These are phyloP conservation scores for Dissoconium aciculare DNA, from an alignment of 2,329 filamentous ascomycete genomes.

Conservation along the genomic window DNA sequence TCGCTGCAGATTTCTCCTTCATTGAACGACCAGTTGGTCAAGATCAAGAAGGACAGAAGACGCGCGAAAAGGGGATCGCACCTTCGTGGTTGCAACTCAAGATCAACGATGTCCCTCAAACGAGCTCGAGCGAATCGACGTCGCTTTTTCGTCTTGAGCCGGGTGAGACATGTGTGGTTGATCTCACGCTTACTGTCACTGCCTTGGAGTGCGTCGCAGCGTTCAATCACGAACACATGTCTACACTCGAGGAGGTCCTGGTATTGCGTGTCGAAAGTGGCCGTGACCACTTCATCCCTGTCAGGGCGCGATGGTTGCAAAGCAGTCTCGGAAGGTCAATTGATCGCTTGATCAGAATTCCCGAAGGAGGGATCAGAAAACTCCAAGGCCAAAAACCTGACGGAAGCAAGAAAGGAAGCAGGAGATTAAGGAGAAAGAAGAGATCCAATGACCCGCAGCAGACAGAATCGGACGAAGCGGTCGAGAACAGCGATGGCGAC, in stretches of 20 bases:
- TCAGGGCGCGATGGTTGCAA: conserved; percentile 63
- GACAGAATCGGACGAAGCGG: neutral
- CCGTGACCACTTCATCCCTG: conserved; percentile 78
- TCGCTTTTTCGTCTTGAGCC: conserved; percentile 57
- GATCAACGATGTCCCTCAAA: conserved; percentile 13
- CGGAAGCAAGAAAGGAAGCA: conserved; percentile 7
- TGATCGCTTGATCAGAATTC: conserved; percentile 75
- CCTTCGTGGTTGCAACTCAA: conserved; percentile 55
- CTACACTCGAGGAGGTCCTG: conserved; percentile 67
- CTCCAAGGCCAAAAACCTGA: conserved; percentile 41
- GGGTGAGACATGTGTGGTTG: conserved; percentile 62
- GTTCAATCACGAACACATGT: conserved; percentile 50
- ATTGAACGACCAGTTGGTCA: conserved; percentile 50
- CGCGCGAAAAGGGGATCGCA: conserved; percentile 28
- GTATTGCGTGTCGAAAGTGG: conserved; percentile 72
- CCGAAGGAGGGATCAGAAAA: conserved; percentile 62
- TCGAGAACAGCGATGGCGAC: neutral
- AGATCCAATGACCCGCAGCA: conserved; percentile 4
- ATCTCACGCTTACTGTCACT: conserved; percentile 52
- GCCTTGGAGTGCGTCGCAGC: conserved; percentile 48
- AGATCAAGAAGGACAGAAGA: conserved; percentile 16
- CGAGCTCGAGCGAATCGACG: conserved; percentile 11
- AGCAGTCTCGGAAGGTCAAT: conserved; percentile 73
- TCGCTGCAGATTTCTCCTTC: conserved; percentile 65
- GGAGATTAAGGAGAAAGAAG: too few relatives aligned